phyloP scores from a whole-genome alignment of 306 rosid species.

The Corylus heterophylla region DNA sequence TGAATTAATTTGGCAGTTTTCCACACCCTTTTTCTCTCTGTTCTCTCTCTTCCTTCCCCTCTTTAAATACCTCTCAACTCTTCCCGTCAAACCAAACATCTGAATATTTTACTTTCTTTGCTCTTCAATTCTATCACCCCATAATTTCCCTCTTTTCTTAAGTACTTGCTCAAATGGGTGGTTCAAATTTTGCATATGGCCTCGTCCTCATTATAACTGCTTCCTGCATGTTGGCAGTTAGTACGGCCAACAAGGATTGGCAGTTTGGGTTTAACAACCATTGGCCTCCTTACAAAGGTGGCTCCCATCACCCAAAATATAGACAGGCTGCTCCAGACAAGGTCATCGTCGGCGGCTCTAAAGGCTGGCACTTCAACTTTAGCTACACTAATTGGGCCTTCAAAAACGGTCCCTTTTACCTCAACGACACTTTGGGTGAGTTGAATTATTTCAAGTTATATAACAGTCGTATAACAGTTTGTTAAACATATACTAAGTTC shows the following conservation, averaged over 20 bases:
- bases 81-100: conserved; percentile 6
- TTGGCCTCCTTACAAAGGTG: no score
- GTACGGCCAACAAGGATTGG: conserved; percentile 40
- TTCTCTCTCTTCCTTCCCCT: neutral
- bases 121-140: no score
- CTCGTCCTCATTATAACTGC: conserved; percentile 11
- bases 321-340: conserved; percentile 27
- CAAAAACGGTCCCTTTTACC: conserved; percentile 49
- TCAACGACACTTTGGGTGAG: conserved; percentile 65
- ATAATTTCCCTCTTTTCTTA: neutral
- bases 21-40: conserved; percentile 34
- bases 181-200: conserved; percentile 14
- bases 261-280: no score
- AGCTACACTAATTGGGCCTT: conserved; percentile 58
- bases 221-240: conserved; percentile 28
- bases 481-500: no score
- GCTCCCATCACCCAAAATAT: conserved; percentile 20
- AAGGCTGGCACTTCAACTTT: conserved; percentile 54
- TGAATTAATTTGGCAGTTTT: conserved; percentile 33
- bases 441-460: neutral
- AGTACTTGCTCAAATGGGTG: neutral
- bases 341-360: conserved; percentile 57
- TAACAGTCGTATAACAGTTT: no score
- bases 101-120: neutral
- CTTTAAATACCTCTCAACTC: conserved; percentile 25